A percentile compares a stretch with the other conserved stretches of the same genome.
phyloP scores from a whole-genome alignment of 2,329 filamentous ascomycete genomes.

The Corniculantispora saksenae region DNA sequence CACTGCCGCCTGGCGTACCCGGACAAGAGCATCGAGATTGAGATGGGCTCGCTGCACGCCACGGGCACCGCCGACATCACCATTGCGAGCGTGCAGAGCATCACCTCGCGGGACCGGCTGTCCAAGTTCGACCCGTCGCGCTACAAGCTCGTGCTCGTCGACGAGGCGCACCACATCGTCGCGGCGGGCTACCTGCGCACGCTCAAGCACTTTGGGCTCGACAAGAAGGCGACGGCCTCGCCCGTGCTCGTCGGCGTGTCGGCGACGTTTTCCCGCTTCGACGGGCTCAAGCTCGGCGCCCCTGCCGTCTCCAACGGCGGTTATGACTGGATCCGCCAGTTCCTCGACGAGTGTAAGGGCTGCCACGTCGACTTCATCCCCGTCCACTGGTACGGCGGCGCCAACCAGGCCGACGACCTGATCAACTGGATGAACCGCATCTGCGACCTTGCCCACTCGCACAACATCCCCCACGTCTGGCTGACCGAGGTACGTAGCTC shows the following conservation, averaged over 20 bases:
- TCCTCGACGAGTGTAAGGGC: constrained; percentile 40
- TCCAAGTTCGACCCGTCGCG: constrained; percentile 74
- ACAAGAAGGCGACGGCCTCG: constrained; percentile 41
- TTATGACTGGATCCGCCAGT: constrained; percentile 43
- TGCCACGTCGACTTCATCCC: constrained; percentile 47
- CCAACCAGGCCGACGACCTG: constrained; percentile 40
- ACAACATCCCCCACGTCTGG: constrained; percentile 40
- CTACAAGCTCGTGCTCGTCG: constrained; percentile 91
- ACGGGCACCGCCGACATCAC: constrained; percentile 88
- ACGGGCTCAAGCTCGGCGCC: constrained; percentile 77
- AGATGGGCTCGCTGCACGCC: constrained; percentile 81
- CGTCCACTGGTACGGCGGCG: constrained; percentile 49
- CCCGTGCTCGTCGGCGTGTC: constrained; percentile 86
- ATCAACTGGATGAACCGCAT: constrained; percentile 43
- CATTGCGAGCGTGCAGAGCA: constrained; percentile 84
- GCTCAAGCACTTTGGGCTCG: constrained; percentile 76
- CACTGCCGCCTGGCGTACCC: constrained; percentile 85
- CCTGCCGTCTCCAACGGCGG: constrained; percentile 50
- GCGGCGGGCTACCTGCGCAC: constrained; percentile 75
- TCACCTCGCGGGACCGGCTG: constrained; percentile 76
- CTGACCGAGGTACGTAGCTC: constrained; percentile 39
- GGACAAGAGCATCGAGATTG: constrained; percentile 77
- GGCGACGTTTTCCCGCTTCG: constrained; percentile 75
- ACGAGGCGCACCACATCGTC: constrained; percentile 96
- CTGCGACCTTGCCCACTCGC: constrained; percentile 28